These are phyloP conservation scores for Zoysia matrella DNA, from an alignment of 202 grass and related monocot species.

Conservation along the genomic window DNA sequence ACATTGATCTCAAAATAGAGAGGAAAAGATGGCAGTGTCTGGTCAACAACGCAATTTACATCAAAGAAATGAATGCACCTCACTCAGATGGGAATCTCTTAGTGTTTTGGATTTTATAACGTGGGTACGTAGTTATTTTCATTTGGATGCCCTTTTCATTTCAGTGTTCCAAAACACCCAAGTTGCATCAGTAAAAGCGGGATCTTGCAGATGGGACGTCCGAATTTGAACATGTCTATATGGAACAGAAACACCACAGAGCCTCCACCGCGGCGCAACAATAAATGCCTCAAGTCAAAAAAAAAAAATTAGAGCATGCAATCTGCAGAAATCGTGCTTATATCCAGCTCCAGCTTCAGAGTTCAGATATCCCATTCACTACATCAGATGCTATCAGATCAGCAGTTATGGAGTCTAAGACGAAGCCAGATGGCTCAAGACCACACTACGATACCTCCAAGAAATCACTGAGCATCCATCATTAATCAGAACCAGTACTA, in stretches of 20 bases:
- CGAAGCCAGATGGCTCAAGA: background rate
- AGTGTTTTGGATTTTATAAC: too few relatives aligned
- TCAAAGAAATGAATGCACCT: too few relatives aligned
- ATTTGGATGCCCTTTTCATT: background rate
- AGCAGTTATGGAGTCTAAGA: background rate
- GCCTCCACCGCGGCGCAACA: background rate
- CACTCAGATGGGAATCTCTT: too few relatives aligned
- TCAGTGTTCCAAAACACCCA: background rate
- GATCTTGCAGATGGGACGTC: background rate
- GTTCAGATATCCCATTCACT: background rate
- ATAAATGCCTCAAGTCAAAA: background rate
- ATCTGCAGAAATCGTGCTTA: background rate
- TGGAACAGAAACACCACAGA: background rate
- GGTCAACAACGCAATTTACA: too few relatives aligned
- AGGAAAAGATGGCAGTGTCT: background rate
- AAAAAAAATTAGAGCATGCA: slow-evolving; percentile 12
- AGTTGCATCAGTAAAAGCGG: background rate
- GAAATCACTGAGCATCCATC: background rate
- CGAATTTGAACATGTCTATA: background rate
- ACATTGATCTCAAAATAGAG: background rate
- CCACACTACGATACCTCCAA: background rate
- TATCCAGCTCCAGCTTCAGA: background rate
- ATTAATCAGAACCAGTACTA: background rate
- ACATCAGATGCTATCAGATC: background rate
- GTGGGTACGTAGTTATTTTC: background rate